Conservation (phyloP, 306 rosid species). For the Oxytropis ochrocephala region DNA sequence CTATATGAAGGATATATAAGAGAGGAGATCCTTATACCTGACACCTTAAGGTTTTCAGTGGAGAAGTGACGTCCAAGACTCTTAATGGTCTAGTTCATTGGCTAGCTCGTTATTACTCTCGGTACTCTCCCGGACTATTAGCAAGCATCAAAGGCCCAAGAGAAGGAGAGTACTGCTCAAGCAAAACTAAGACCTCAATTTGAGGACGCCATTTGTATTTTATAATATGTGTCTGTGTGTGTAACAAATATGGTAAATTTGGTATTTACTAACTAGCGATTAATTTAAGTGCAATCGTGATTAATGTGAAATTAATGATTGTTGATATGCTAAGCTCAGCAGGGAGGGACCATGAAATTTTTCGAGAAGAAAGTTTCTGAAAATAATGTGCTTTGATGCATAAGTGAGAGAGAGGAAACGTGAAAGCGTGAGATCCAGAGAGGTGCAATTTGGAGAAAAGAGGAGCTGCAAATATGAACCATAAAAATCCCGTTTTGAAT, state of each 20-base stretch:
- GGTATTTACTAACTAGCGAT: background rate
- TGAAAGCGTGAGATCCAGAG: constrained; percentile 11
- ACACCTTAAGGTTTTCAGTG: too few species aligned
- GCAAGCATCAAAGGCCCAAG: too few species aligned
- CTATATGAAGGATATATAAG: too few species aligned
- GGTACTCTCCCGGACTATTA: too few species aligned
- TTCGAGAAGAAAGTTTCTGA: background rate
- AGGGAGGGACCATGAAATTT: background rate
- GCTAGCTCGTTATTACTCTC: too few species aligned
- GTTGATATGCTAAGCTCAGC: background rate
- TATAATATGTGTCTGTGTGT: too few species aligned
- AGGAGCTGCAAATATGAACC: constrained; percentile 19
- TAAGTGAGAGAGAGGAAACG: background rate
- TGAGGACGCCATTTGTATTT: too few species aligned
- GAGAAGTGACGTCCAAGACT: too few species aligned
- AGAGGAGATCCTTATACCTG: too few species aligned
- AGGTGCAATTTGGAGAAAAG: background rate
- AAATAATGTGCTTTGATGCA: constrained; percentile 7
- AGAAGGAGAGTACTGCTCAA: too few species aligned
- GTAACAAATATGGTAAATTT: background rate
- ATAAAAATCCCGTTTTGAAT: constrained; percentile 14
- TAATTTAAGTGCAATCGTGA: background rate
- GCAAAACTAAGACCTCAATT: too few species aligned
- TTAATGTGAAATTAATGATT: background rate
- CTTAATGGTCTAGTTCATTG: too few species aligned